phyloP scores from a whole-genome alignment of 192 early-diverging fungal species.

The Coemansia sp. region DNA sequence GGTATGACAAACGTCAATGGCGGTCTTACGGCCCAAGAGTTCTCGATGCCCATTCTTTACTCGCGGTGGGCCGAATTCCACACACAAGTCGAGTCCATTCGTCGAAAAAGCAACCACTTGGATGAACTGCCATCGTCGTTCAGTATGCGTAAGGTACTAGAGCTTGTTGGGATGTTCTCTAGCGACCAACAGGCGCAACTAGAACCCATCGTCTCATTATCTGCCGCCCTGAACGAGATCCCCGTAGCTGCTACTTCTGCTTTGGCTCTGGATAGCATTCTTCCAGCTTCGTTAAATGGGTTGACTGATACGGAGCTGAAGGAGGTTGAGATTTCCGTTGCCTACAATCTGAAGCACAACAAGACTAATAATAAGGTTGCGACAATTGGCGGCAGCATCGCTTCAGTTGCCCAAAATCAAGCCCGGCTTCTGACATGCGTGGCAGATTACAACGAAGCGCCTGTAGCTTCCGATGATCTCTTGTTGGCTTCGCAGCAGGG shows the following conservation, averaged over 20 bases:
- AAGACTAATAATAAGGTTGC: no score
- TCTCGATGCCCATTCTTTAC: conserved; percentile 19
- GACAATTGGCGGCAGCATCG: not conserved
- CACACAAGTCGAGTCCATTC: not conserved
- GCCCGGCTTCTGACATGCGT: not conserved
- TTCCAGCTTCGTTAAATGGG: not conserved
- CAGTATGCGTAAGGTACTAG: conserved; percentile 6
- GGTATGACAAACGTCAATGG: not conserved
- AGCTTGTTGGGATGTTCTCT: not conserved
- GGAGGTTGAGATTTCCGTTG: not conserved
- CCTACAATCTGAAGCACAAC: not conserved
- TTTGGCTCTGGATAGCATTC: not conserved
- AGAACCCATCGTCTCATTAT: conserved; percentile 10
- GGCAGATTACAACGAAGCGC: not conserved
- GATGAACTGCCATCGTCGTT: conserved; percentile 17
- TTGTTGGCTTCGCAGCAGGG: not conserved
- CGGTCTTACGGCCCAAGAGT: not conserved
- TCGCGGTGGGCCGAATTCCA: conserved; percentile 9
- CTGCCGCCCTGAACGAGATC: conserved; percentile 4
- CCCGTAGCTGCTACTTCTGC: conserved; percentile 3
- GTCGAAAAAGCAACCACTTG: not conserved
- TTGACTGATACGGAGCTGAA: not conserved
- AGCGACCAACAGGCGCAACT: not conserved
- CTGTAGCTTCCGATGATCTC: not conserved
- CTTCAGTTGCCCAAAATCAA: not conserved